Evolutionary conservation across 1,284 basidiomycete genomes (phyloP).

Genomic region (Trametes pubescens): DNA sequence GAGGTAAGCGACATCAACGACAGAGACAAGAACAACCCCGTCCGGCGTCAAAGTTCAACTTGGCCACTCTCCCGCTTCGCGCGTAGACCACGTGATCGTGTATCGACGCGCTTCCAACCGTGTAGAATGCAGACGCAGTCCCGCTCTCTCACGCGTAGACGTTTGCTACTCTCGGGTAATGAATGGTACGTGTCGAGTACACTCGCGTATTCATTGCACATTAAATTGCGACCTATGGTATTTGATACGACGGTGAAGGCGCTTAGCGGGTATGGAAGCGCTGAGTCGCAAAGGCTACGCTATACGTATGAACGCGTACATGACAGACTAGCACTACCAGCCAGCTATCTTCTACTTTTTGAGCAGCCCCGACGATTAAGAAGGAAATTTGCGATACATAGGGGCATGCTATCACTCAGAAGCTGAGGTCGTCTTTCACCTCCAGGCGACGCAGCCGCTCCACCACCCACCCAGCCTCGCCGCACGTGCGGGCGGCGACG

Average conservation of each 20-base stretch:
- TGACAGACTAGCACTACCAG: neutral
- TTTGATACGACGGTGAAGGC: no score
- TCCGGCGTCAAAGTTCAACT: constrained; percentile 22
- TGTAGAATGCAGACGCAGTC: neutral
- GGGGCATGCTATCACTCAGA: constrained; percentile 7
- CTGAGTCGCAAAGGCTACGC: neutral
- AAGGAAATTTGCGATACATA: no score
- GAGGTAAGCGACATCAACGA: constrained; percentile 12
- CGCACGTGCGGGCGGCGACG: constrained; percentile 31
- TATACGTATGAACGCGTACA: neutral
- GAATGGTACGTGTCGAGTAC: no score
- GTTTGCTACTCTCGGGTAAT: no score
- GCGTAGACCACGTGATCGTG: constrained; percentile 23
- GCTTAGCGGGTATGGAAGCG: no score
- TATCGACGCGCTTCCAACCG: neutral
- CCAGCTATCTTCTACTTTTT: neutral
- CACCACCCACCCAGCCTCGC: constrained; percentile 34
- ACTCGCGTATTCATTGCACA: no score
- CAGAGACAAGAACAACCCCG: constrained; percentile 15
- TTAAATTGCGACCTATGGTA: no score
- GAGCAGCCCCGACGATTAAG: no score
- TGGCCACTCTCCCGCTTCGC: constrained; percentile 12
- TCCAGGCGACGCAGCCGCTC: constrained; percentile 20
- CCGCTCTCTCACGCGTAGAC: neutral
- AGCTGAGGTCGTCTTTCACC: constrained; percentile 24